Base-by-base conservation (phyloP, 1,284 basidiomycete genomes). In the Ceratobasidium sp. region DNA sequence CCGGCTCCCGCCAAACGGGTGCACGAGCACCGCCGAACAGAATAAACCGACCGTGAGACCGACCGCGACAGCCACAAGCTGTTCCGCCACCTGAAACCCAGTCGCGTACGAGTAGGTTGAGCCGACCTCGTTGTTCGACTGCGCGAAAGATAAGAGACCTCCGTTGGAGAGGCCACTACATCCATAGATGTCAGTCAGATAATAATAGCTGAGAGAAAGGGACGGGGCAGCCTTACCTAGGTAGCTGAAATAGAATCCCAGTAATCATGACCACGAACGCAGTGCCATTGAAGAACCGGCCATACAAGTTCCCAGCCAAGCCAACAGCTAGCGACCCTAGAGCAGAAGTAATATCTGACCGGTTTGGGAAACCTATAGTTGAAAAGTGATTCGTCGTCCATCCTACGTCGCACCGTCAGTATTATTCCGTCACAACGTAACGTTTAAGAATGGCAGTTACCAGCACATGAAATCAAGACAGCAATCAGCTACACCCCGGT, bases 121-220 rank as follows among this genome's bases (percentile, higher is more conserved):
- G 14, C 80, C 78, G 1, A 82, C 83, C 50, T 78, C 77, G 53
- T 86, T 88, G 3, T 85, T 82, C 27, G 89, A 86, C 60, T 87
- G 86, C 6, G 89, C 91, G 80, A 93, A 94, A 77, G 89, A 89
- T 78, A 96, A 86, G n/a, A 97, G 87, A 47, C 95, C 93, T 31
- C 93, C 92, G 74, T 90, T 93, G 6, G 91, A 90, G n/a, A 96
- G 86, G 71, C 94, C 95, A 14, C 84, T 97, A 95, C 83, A 96
- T 93, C 19, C 96, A 85, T 48, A 63, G 64, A 75, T 22, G 51
- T 74, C 24, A 67, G 56, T n/a, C n/a, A n/a, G n/a, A n/a, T n/a
- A n/a, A n/a, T n/a, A n/a, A 48, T 48, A 22, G 27, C 56, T 5
- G 47, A 31, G 48, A 75, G 45, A 33, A 66, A 17, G 22, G 44